Conservation (phyloP, 2,329 filamentous ascomycete species). For the Didymella sp. region DNA sequence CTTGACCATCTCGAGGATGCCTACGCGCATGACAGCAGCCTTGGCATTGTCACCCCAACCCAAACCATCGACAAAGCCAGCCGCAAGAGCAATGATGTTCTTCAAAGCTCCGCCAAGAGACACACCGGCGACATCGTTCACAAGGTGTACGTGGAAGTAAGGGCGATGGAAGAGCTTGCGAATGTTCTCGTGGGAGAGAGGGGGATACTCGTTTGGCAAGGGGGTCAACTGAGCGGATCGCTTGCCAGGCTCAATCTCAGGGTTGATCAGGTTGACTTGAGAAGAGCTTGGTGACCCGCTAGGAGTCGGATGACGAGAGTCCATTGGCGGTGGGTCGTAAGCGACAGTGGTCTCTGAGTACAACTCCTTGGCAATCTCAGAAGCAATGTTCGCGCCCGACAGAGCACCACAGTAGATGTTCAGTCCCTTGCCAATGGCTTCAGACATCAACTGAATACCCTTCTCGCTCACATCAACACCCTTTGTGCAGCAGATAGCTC, state of each 20-base stretch:
- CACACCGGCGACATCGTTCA: slow-evolving; percentile 94
- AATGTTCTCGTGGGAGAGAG: slow-evolving; percentile 83
- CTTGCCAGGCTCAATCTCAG: slow-evolving; percentile 58
- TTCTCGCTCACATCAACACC: slow-evolving; percentile 91
- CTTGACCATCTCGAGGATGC: slow-evolving; percentile 93
- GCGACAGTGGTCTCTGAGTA: slow-evolving; percentile 97
- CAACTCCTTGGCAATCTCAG: slow-evolving; percentile 92
- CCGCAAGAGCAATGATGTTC: slow-evolving; percentile 93
- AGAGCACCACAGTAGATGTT: slow-evolving; percentile 97
- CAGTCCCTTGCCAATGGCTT: slow-evolving; percentile 88
- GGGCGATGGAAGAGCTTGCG: slow-evolving; percentile 90
- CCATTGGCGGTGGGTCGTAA: slow-evolving; percentile 89
- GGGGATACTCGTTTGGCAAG: slow-evolving; percentile 81
- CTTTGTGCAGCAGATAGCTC: slow-evolving; percentile 97
- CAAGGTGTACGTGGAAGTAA: slow-evolving; percentile 96
- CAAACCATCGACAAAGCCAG: slow-evolving; percentile 92
- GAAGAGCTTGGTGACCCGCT: slow-evolving; percentile 57
- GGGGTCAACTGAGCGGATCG: slow-evolving; percentile 77
- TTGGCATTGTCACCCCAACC: slow-evolving; percentile 99
- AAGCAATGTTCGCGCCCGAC: slow-evolving; percentile 94
- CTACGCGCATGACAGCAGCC: slow-evolving; percentile 97
- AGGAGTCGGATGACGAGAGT: slow-evolving; percentile 77
- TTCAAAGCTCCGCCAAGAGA: slow-evolving; percentile 94
- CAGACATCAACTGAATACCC: slow-evolving; percentile 87
- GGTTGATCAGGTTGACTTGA: slow-evolving; percentile 60